A percentile compares a stretch with the other conserved stretches of the same genome.
Evolutionary conservation across 1,139 yeast genomes (phyloP).

Genomic region (Candida sojae): DNA sequence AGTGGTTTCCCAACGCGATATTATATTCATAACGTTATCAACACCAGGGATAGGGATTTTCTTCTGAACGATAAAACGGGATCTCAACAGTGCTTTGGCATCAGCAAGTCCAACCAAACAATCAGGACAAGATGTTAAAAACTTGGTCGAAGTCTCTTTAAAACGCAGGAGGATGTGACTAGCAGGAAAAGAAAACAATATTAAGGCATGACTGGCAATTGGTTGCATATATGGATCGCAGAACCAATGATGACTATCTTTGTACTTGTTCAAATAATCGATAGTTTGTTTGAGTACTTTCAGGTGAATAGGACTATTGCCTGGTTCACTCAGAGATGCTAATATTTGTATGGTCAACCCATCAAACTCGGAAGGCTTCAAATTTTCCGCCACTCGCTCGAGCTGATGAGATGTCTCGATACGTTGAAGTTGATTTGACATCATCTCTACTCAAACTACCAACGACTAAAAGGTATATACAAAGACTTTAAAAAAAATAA

Average conservation of each 20-base stretch:
- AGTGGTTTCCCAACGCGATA: constrained; percentile 53
- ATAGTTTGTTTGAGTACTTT: constrained; percentile 27
- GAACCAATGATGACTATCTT: constrained; percentile 47
- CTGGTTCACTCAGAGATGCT: constrained; percentile 25
- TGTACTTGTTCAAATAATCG: constrained; percentile 23
- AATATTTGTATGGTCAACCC: constrained; percentile 22
- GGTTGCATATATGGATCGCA: constrained; percentile 53
- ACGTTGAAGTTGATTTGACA: constrained; percentile 1
- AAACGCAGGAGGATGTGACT: constrained; percentile 45
- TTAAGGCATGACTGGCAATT: constrained; percentile 53
- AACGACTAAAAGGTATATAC: neutral
- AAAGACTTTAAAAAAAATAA: neutral
- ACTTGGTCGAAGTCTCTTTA: constrained; percentile 37
- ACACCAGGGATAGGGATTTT: constrained; percentile 51
- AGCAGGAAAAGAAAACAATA: constrained; percentile 60
- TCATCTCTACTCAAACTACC: constrained; percentile 1
- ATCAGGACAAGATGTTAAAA: constrained; percentile 47
- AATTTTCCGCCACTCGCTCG: neutral
- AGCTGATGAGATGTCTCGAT: neutral
- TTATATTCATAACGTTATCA: constrained; percentile 48
- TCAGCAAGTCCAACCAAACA: constrained; percentile 55
- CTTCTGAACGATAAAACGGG: constrained; percentile 53
- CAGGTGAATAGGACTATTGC: constrained; percentile 27
- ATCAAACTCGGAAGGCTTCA: constrained; percentile 29
- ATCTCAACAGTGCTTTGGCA: constrained; percentile 52